Base-by-base conservation (phyloP, 2,329 filamentous ascomycete genomes). In the Ploettnerulaceae sp. region DNA sequence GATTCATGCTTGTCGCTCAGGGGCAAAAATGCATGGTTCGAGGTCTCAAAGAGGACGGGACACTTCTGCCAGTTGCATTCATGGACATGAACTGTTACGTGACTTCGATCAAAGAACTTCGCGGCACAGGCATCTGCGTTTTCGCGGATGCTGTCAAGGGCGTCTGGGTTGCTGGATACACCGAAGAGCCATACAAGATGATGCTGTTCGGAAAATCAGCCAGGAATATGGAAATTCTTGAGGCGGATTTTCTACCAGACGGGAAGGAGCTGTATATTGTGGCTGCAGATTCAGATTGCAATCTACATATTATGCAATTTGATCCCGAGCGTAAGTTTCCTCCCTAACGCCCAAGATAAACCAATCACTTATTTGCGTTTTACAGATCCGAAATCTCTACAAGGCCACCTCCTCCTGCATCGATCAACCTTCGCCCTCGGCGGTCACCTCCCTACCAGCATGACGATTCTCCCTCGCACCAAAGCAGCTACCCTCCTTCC, bases 21-120 rank as follows among this genome's bases (percentile, higher is more conserved):
- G 93, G 93, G 1, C 90, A 96, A 61, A 98, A 98, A 67, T 91
- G 89, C 65, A 94, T 98, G 86, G 89, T 98, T 1, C 78, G 93
- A 49, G 93, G 93, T 31, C 75, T 98, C 3, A 96, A 96, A 65
- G 93, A 98, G 66, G 93, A 98, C 63, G 89, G 90, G 0, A 89
- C 86, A 1, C 76, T 97, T 42, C 73, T 97, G 1, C 93, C 93
- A 0, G 91, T 98, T 3, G 93, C 93, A 0, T 98, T 98, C 63
- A 86, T 98, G 75, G 93, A 98, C 61, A 94, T 96, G 82, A 93
- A 88, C 68, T 94, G 87, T 66, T 93, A 95, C 60, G 88, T 95
- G 9, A 87, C 82, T 2, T 81, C 84, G n/a, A 77, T 89, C 44
- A 93, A 90, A 61, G 87, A 89, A 59, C 74, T 98, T 14, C 81